A percentile compares a stretch with the other conserved stretches of the same genome.
Evolutionary conservation across 495 filamentous ascomycete species (phyloP).

Genomic region (Tuber melanosporum): DNA sequence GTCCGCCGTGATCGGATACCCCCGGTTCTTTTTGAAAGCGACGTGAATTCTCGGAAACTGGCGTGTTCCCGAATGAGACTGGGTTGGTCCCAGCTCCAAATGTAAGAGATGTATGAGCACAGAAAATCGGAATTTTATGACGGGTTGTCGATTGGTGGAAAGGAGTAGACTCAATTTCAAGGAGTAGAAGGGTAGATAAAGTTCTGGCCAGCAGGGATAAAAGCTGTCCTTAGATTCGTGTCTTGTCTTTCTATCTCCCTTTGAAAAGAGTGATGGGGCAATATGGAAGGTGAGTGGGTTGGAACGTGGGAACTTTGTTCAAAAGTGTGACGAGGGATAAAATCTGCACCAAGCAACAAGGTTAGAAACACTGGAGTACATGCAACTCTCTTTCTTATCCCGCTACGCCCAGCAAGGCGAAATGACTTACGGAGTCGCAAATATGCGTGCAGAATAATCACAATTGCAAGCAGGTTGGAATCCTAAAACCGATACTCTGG

Average conservation of each 20-base stretch:
- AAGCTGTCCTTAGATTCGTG: not conserved
- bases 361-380: not conserved
- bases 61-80: constrained; percentile 17
- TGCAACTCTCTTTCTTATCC: constrained; percentile 25
- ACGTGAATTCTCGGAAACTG: constrained; percentile 28
- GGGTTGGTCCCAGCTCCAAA: constrained; percentile 17
- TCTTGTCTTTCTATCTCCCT: not conserved
- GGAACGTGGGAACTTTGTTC: not conserved
- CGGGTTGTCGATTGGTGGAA: not conserved
- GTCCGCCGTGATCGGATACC: constrained; percentile 15
- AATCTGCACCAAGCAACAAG: constrained; percentile 1
- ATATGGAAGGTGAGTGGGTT: not conserved
- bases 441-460: constrained; percentile 27
- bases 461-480: constrained; percentile 33
- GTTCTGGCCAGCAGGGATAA: constrained; percentile 5
- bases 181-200: constrained; percentile 2
- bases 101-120: not conserved
- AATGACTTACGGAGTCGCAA: constrained; percentile 31
- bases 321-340: constrained; percentile 2
- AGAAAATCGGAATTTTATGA: not conserved
- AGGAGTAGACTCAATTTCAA: constrained; percentile 1
- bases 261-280: not conserved
- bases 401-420: constrained; percentile 22
- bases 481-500: constrained; percentile 31
- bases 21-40: constrained; percentile 20